phyloP scores from a whole-genome alignment of 23 red algal genomes.

The Chondrus crispus region DNA sequence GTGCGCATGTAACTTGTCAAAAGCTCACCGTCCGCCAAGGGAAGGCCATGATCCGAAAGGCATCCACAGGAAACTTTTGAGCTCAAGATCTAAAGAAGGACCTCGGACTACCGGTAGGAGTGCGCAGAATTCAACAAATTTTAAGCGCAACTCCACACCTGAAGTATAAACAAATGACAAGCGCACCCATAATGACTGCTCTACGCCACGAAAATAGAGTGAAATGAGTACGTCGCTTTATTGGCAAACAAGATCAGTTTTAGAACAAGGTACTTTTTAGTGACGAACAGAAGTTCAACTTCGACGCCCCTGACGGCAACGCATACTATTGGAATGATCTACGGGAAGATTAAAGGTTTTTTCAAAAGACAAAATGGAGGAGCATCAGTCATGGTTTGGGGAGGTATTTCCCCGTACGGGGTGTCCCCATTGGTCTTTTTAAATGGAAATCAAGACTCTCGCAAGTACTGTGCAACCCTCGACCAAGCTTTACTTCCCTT shows the following conservation, averaged over 20 bases:
- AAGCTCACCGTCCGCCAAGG: neutral
- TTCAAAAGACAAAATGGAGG: neutral
- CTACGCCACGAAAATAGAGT: neutral
- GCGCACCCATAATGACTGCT: neutral
- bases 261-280: neutral
- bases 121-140: neutral
- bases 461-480: neutral
- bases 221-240: neutral
- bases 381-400: neutral
- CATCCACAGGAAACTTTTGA: neutral
- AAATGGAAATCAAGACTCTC: neutral
- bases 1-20: no score
- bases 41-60: neutral
- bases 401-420: neutral
- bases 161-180: neutral
- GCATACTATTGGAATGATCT: neutral
- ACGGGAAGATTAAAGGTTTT: neutral
- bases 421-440: neutral
- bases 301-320: neutral
- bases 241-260: neutral
- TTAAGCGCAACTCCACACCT: neutral
- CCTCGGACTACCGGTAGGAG: neutral
- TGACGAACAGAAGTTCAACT: neutral
- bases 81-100: neutral
- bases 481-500: neutral